Conservation (phyloP, 2,329 filamentous ascomycete genomes). For the Aspergillus sp. region DNA sequence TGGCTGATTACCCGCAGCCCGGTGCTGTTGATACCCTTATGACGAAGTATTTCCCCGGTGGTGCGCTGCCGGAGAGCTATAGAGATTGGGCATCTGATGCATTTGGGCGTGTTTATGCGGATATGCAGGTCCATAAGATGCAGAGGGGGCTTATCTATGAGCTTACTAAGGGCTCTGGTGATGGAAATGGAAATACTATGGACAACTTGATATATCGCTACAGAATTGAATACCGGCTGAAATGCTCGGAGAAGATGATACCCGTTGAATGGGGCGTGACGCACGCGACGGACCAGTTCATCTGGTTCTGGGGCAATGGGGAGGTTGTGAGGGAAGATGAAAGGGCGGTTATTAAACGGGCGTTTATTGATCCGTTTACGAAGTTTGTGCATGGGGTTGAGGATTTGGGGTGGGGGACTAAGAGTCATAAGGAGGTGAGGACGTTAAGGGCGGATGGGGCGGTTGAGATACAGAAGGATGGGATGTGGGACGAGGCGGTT, state of each 20-base stretch:
- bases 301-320: conserved; percentile 59
- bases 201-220: conserved; percentile 52
- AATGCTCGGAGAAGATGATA: conserved; percentile 44
- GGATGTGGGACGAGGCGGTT: conserved; percentile 48
- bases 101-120: conserved; percentile 57
- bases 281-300: conserved; percentile 53
- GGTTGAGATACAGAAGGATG: conserved; percentile 49
- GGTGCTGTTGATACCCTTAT: conserved; percentile 46
- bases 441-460: conserved; percentile 47
- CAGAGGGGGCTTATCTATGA: conserved; percentile 52
- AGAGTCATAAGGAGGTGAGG: conserved; percentile 39
- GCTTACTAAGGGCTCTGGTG: conserved; percentile 30
- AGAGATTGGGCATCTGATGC: conserved; percentile 49
- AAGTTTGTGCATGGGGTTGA: conserved; percentile 29
- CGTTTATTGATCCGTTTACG: conserved; percentile 30
- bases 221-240: conserved; percentile 54
- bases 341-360: conserved; percentile 39
- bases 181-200: conserved; percentile 20
- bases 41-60: conserved; percentile 43
- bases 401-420: conserved; percentile 25
- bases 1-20: conserved; percentile 52
- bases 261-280: conserved; percentile 55
- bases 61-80: conserved; percentile 39
- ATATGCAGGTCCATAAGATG: conserved; percentile 56
- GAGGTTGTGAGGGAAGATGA: conserved; percentile 43